Percentiles rank a stretch among this genome's conserved stretches.
Evolutionary conservation across 2,329 filamentous ascomycete genomes (phyloP).

Genomic region (Alternaria sp.): DNA sequence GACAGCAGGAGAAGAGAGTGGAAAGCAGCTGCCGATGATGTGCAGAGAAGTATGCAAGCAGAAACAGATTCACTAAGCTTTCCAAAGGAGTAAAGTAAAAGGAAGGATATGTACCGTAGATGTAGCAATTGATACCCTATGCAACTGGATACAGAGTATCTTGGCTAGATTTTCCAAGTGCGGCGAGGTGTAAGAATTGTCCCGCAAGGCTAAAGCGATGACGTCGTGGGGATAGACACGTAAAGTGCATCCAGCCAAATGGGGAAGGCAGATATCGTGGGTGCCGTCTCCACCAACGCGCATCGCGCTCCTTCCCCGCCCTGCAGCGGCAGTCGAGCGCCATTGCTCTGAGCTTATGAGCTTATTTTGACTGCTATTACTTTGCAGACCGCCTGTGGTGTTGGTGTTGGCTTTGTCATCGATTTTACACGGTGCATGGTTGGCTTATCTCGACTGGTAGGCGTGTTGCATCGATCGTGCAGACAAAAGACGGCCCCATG

Average conservation of each 20-base stretch:
- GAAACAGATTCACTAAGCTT: slow-evolving; percentile 1
- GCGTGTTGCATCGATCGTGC: background rate
- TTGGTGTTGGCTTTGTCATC: background rate
- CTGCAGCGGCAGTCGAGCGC: slow-evolving; percentile 31
- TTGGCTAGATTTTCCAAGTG: background rate
- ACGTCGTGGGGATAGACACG: slow-evolving; percentile 1
- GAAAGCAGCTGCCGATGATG: background rate
- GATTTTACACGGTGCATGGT: background rate
- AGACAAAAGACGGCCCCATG: background rate
- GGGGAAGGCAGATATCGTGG: slow-evolving; percentile 29
- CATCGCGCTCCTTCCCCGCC: slow-evolving; percentile 23
- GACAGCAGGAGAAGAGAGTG: slow-evolving; percentile 1
- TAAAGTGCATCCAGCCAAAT: slow-evolving; percentile 21
- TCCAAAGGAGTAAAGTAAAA: background rate
- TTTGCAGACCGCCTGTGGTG: background rate
- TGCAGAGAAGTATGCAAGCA: slow-evolving; percentile 5
- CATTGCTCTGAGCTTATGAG: slow-evolving; percentile 35
- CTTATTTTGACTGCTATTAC: slow-evolving; percentile 28
- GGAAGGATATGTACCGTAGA: background rate
- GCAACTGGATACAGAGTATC: background rate
- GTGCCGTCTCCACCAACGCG: slow-evolving; percentile 33
- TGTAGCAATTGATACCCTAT: background rate
- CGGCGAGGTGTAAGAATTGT: background rate
- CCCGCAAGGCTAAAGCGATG: slow-evolving; percentile 1
- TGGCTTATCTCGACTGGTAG: background rate